These are phyloP conservation scores for Pythium coloratum DNA, from an alignment of 352 stramenopile genomes.

Conservation along the genomic window DNA sequence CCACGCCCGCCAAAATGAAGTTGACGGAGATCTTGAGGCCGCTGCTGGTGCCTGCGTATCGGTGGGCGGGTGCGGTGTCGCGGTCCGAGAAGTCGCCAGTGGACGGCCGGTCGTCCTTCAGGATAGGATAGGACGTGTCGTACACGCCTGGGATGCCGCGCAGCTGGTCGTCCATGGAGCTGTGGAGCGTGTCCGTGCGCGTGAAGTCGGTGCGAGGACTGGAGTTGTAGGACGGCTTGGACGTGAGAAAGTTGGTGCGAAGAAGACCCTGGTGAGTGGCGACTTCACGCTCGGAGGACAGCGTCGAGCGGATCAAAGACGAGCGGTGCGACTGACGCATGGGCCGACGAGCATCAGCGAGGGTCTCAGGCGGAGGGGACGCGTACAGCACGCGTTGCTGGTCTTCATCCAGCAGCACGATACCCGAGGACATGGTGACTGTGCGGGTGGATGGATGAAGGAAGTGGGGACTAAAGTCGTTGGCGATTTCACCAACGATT, in stretches of 20 bases:
- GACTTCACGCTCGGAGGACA: constrained; percentile 5
- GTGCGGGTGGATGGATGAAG: not conserved
- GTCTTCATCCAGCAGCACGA: constrained; percentile 60
- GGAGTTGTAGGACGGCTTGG: constrained; percentile 4
- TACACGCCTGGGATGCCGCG: not conserved
- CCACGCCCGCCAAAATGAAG: constrained; percentile 54
- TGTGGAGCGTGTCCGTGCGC: constrained; percentile 9
- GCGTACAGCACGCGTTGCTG: constrained; percentile 46
- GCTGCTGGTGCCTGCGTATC: constrained; percentile 51
- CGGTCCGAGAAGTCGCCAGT: constrained; percentile 13
- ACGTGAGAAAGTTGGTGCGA: constrained; percentile 21
- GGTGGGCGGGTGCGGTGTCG: constrained; percentile 27
- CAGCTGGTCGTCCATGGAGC: not conserved
- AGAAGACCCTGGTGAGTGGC: constrained; percentile 6
- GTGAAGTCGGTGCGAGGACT: constrained; percentile 53
- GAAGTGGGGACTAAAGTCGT: not conserved
- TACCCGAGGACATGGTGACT: constrained; percentile 11
- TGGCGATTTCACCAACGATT: not conserved
- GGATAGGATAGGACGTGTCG: constrained; percentile 20
- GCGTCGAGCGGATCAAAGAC: constrained; percentile 1
- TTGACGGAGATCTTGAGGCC: constrained; percentile 49
- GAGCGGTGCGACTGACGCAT: not conserved
- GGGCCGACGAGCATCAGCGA: constrained; percentile 10
- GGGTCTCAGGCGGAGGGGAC: not conserved
- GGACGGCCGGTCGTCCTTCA: constrained; percentile 20